These are phyloP conservation scores for Podospora conica DNA, from an alignment of 495 filamentous ascomycete species.

Conservation along the genomic window DNA sequence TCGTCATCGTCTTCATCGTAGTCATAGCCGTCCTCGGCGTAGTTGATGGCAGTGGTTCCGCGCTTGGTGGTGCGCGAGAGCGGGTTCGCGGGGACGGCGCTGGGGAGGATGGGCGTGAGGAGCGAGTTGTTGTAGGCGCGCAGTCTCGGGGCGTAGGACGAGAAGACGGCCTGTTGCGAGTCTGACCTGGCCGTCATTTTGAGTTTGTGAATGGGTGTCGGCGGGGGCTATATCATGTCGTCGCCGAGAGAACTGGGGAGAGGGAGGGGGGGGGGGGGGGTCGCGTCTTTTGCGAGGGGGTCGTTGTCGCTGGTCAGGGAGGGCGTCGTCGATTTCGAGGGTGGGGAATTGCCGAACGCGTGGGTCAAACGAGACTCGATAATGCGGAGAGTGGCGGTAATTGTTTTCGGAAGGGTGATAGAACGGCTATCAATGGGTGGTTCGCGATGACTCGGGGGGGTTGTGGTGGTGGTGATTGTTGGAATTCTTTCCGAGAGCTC, in stretches of 20 bases:
- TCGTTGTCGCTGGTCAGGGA: not conserved
- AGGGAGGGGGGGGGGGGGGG: not conserved
- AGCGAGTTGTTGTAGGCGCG: constrained; percentile 90
- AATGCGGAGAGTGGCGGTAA: not conserved
- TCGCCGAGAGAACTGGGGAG: not conserved
- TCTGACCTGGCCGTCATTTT: constrained; percentile 40
- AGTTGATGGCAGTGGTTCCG: constrained; percentile 93
- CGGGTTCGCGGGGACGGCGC: constrained; percentile 55
- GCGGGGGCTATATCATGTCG: constrained; percentile 19
- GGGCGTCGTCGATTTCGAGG: not conserved
- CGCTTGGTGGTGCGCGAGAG: constrained; percentile 86
- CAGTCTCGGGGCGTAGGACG: constrained; percentile 85
- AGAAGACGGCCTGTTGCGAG: constrained; percentile 75
- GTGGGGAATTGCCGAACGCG: not conserved
- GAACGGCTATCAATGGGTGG: not conserved
- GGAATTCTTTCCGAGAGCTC: not conserved
- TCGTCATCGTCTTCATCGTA: constrained; percentile 94
- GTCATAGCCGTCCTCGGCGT: constrained; percentile 91
- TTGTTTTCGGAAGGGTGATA: not conserved
- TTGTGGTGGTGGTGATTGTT: not conserved
- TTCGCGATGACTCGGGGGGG: not conserved
- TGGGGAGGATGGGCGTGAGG: constrained; percentile 77
- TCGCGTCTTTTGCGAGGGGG: not conserved
- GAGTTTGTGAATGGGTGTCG: not conserved
- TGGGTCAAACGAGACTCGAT: not conserved